A percentile compares a stretch with the other conserved stretches of the same genome.
phyloP scores from a whole-genome alignment of 1,139 yeast species.

The Debaryomyces nepalensis region DNA sequence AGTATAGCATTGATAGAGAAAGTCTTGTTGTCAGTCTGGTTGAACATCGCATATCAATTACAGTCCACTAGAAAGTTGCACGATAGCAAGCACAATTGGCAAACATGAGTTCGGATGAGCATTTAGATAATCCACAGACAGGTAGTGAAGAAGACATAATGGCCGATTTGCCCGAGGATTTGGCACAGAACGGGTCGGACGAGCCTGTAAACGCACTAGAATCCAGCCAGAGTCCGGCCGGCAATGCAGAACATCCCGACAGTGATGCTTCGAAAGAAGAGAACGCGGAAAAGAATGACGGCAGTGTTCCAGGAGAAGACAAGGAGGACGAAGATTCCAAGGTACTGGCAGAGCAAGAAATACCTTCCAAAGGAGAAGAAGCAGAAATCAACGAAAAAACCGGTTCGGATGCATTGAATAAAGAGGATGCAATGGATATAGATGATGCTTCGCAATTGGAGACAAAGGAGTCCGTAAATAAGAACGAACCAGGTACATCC shows the following conservation, averaged over 20 bases:
- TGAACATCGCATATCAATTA: background rate
- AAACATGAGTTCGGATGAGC: conserved; percentile 8
- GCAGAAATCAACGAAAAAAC: conserved; percentile 9
- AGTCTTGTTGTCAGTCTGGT: background rate
- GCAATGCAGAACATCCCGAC: background rate
- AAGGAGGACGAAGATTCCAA: background rate
- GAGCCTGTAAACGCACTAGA: background rate
- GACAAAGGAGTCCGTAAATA: conserved; percentile 15
- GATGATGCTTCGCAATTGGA: conserved; percentile 15
- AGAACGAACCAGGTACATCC: conserved; percentile 19
- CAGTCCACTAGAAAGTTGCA: no score
- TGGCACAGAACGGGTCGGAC: background rate
- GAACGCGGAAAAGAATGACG: conserved; percentile 6
- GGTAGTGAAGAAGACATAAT: conserved; percentile 1
- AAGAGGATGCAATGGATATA: background rate
- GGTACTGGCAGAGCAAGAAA: background rate
- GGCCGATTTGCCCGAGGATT: background rate
- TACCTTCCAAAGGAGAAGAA: no score
- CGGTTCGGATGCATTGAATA: conserved; percentile 7
- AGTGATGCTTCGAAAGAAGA: conserved; percentile 9
- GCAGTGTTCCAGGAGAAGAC: background rate
- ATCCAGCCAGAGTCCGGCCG: background rate
- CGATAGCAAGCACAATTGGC: conserved; percentile 4
- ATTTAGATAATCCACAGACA: conserved; percentile 1
- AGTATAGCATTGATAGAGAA: conserved; percentile 2